phyloP scores from a whole-genome alignment of 2,329 filamentous ascomycete genomes.

The Colletotrichum ledebouriae region DNA sequence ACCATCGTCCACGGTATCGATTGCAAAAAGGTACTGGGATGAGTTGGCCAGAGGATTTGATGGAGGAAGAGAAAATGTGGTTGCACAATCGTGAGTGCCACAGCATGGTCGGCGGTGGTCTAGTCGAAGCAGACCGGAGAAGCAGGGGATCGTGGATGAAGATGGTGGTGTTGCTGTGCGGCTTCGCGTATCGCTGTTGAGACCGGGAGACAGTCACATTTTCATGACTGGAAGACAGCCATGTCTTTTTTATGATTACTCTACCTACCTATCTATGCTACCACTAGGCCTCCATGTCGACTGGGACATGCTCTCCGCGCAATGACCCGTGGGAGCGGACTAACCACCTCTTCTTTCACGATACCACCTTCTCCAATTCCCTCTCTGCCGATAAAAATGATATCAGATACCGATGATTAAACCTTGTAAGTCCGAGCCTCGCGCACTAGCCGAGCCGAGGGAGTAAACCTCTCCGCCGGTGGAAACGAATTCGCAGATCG shows the following conservation, averaged over 20 bases:
- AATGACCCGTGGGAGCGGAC: not conserved
- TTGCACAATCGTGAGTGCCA: too few species aligned
- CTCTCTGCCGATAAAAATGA: constrained; percentile 1
- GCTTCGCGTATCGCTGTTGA: not conserved
- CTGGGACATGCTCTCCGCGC: constrained; percentile 7
- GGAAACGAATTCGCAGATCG: constrained; percentile 11
- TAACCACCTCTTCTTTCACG: not conserved
- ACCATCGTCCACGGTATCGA: not conserved
- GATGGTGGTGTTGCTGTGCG: not conserved
- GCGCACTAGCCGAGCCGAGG: constrained; percentile 26
- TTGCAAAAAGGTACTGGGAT: not conserved
- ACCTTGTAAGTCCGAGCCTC: constrained; percentile 7
- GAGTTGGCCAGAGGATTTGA: not conserved
- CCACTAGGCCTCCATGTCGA: not conserved
- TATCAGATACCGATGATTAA: constrained; percentile 16
- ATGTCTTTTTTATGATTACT: constrained; percentile 4
- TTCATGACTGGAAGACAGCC: not conserved
- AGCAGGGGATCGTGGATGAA: not conserved
- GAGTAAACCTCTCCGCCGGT: not conserved
- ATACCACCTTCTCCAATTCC: constrained; percentile 21
- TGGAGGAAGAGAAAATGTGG: too few species aligned
- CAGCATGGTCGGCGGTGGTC: too few species aligned
- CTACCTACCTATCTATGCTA: constrained; percentile 21
- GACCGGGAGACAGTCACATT: not conserved
- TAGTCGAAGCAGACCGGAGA: not conserved